Conservation (phyloP, 352 stramenopile species). For the Globisporangium cylindrosporum region DNA sequence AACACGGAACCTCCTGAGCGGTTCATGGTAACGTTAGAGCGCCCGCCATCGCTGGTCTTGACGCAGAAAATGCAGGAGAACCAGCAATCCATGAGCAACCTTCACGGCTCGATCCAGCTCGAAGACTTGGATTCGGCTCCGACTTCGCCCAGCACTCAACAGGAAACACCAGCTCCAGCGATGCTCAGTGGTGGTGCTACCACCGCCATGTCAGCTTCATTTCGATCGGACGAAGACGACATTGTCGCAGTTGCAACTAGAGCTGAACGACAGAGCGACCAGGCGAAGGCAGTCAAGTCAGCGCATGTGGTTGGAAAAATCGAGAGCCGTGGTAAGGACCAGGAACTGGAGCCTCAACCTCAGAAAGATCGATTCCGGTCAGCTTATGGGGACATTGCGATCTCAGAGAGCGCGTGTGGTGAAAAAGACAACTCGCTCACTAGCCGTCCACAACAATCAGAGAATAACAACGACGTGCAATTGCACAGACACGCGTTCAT, state of each 20-base stretch:
- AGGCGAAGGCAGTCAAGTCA: background rate
- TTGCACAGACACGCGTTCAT: background rate
- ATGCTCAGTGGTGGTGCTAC: too few relatives aligned
- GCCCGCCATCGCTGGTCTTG: constrained; percentile 24
- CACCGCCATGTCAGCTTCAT: background rate
- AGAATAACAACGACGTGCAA: background rate
- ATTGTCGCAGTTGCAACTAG: background rate
- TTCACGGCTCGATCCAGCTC: constrained; percentile 18
- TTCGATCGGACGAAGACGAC: constrained; percentile 12
- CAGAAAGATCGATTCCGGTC: background rate
- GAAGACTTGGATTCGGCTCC: constrained; percentile 27
- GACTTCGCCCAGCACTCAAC: constrained; percentile 12
- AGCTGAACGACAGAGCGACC: constrained; percentile 2
- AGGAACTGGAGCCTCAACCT: background rate
- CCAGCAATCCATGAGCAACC: background rate
- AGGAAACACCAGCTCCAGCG: background rate
- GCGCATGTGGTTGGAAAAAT: background rate
- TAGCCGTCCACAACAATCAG: background rate
- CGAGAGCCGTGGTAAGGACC: background rate
- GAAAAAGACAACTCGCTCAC: background rate
- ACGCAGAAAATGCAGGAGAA: constrained; percentile 17
- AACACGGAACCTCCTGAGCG: background rate
- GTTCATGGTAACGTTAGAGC: constrained; percentile 18
- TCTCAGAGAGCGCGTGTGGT: too few relatives aligned
- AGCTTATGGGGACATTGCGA: too few relatives aligned